Evolutionary conservation across 1,284 basidiomycete genomes (phyloP).

Genomic region (Tetrapyrgos nigripes): DNA sequence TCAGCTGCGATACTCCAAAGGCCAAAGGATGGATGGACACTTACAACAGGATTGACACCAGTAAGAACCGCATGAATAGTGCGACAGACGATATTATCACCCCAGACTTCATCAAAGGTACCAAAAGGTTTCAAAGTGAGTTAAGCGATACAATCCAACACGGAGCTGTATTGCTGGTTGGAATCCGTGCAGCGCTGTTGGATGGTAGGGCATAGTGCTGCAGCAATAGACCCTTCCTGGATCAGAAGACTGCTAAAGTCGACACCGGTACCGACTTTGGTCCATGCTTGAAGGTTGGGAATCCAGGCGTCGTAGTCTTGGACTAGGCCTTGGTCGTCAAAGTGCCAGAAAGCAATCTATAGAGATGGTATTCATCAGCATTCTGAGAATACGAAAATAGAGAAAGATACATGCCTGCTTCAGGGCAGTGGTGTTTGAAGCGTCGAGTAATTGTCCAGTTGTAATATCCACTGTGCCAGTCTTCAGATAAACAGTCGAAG

Average conservation of each 20-base stretch:
- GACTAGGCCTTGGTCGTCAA: slow-evolving; percentile 6
- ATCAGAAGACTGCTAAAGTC: not conserved
- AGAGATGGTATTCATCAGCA: not conserved
- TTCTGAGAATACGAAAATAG: not conserved
- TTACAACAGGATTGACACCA: slow-evolving; percentile 1
- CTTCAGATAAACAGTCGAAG: slow-evolving; percentile 14
- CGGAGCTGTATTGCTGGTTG: slow-evolving; percentile 2
- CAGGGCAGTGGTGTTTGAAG: not conserved
- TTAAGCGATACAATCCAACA: not conserved
- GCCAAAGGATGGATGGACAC: not conserved
- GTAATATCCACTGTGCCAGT: slow-evolving; percentile 10
- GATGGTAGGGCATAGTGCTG: not conserved
- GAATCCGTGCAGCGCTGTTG: slow-evolving; percentile 1
- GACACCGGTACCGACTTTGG: not conserved
- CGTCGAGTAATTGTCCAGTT: slow-evolving; percentile 3
- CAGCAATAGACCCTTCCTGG: not conserved
- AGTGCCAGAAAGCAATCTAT: slow-evolving; percentile 14
- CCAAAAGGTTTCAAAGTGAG: slow-evolving; percentile 8
- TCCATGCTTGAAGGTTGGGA: slow-evolving; percentile 6
- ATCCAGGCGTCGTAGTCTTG: slow-evolving; percentile 17
- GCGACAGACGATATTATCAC: slow-evolving; percentile 13
- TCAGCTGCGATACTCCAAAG: not conserved
- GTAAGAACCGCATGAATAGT: slow-evolving; percentile 11
- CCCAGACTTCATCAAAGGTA: slow-evolving; percentile 11
- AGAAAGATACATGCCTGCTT: slow-evolving; percentile 5